Conservation (phyloP, 495 filamentous ascomycete species). For the Xylaria telfairii region DNA sequence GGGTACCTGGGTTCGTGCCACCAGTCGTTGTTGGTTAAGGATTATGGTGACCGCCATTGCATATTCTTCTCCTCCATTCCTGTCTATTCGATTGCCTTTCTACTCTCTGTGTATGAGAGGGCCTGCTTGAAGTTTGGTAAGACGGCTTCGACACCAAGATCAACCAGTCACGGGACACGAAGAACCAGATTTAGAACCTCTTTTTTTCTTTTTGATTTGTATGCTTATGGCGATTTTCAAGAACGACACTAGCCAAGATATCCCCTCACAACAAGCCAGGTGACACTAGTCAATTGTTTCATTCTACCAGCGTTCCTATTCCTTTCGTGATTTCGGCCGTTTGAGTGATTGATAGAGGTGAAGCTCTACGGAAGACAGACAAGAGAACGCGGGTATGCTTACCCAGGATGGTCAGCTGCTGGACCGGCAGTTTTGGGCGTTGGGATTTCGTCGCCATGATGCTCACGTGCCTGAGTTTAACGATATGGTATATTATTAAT, state of each 20-base stretch:
- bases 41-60: background rate
- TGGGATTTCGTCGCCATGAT: conserved; percentile 44
- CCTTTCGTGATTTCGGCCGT: background rate
- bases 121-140: conserved; percentile 21
- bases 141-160: conserved; percentile 28
- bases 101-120: conserved; percentile 6
- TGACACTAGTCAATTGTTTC: background rate
- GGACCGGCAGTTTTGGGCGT: conserved; percentile 46
- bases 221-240: background rate
- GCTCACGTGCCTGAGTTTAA: conserved; percentile 1
- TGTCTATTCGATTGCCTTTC: background rate
- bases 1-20: conserved; percentile 14
- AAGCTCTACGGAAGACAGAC: background rate
- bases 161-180: conserved; percentile 34
- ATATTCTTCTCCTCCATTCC: background rate
- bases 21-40: background rate
- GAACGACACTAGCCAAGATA: background rate
- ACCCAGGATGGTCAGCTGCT: conserved; percentile 68
- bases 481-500: background rate
- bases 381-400: conserved; percentile 41
- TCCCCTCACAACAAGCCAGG: background rate
- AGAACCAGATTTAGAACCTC: background rate
- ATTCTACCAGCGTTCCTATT: background rate
- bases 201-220: conserved; percentile 9
- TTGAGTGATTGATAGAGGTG: background rate